Evolutionary conservation across 768 basidiomycete genomes (phyloP).

Genomic region (Zangia roseola): DNA sequence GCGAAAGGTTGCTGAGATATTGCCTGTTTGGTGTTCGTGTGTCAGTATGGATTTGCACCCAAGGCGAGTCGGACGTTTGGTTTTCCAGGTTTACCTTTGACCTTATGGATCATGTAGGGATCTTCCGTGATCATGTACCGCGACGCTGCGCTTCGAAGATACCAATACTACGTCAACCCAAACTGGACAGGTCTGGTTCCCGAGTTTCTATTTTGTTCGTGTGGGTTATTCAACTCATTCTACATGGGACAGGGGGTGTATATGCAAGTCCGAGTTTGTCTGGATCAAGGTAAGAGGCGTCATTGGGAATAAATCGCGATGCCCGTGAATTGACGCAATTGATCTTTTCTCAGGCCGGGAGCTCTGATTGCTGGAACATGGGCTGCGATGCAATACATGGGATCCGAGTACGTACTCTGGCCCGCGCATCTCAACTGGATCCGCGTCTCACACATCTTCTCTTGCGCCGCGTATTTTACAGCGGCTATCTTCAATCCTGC

Average conservation of each 20-base stretch:
- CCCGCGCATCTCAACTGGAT: background rate
- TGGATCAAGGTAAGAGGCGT: conserved; percentile 70
- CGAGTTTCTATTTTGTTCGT: background rate
- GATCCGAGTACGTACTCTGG: conserved; percentile 60
- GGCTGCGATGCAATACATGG: conserved; percentile 96
- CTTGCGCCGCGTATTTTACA: conserved; percentile 23
- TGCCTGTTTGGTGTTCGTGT: background rate
- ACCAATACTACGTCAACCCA: conserved; percentile 86
- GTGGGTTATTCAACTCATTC: background rate
- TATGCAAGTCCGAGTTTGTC: conserved; percentile 90
- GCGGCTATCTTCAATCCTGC: conserved; percentile 88
- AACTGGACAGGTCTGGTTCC: conserved; percentile 64
- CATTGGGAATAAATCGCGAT: background rate
- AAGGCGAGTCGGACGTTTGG: conserved; percentile 52
- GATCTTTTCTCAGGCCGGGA: conserved; percentile 61
- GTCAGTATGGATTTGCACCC: conserved; percentile 88
- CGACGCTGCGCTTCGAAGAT: conserved; percentile 65
- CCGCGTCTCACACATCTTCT: background rate
- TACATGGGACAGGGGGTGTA: conserved; percentile 59
- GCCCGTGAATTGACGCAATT: background rate
- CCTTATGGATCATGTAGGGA: conserved; percentile 47
- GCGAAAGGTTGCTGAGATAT: conserved; percentile 1
- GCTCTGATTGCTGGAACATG: conserved; percentile 92
- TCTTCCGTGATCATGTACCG: conserved; percentile 96
- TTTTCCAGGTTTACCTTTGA: background rate